Evolutionary conservation across 106 monocot genomes (phyloP), one percentile per base, ranked within the genome.

Genomic region (Amphibolis antarctica): DNA sequence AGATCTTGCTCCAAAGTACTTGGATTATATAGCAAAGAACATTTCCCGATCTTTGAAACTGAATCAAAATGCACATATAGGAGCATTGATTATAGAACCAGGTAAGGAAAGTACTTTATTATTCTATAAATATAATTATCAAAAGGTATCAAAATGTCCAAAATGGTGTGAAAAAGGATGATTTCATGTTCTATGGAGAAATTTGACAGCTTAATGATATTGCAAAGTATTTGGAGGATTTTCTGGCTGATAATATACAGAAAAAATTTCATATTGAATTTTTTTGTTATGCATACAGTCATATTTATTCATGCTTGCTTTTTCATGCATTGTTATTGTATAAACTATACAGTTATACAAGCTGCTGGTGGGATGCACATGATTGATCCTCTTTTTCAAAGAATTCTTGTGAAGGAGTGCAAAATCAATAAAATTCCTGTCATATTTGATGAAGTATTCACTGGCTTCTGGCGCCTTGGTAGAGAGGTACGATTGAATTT

Each of bases 391-490:
- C 82, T 91, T 72, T 98, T 98, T 77, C 98, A 98, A 47, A 72
- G 87, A 13, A 67, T 87, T 27, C 91, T 98, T 71, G 78, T 91
- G 19, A 80, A 46, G 19, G 82, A 87, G 50, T 98, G 90, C 44
- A 71, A 48, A 74, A 64, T 31, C 19, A 77, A 65, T 54, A 76
- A 74, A 72, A 91, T 98, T 65, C 98, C 98, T 54, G 82, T 98
- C 14, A 83, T 98, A 71, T 98, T 87, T 72, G 98, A 98, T 77
- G 98, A 98, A 75, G 91, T 98, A 20, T 98, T 98, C 70, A 82
- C 91, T 46, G 98, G 98, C 26, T 98, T 98, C 61, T 98, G 98
- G 98, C 98, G 98, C 52, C 82, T 98, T 28, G 98, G 98, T 10
- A 72, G 75, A 71, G 90, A 98, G 81, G 92, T 87, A 59, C 25